Percentiles rank a stretch among this genome's conserved stretches.
phyloP scores from a whole-genome alignment of 2,329 filamentous ascomycete species.

The Aspergillus viridinutans region DNA sequence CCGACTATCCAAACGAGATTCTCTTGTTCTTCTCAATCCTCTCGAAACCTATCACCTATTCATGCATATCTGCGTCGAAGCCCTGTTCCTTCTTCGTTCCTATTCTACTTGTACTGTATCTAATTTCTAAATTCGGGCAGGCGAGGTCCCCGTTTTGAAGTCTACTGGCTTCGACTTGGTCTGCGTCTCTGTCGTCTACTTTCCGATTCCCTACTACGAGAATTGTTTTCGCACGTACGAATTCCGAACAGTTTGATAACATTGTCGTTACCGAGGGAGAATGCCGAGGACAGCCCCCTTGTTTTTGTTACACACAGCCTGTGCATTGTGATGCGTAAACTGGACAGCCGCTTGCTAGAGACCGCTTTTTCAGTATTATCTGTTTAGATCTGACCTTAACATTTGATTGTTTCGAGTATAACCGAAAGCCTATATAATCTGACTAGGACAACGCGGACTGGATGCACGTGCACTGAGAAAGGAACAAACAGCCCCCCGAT shows the following conservation, averaged over 20 bases:
- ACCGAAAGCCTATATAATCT: not conserved
- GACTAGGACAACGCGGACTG: not conserved
- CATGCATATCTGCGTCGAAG: slow-evolving; percentile 7
- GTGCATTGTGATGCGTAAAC: not conserved
- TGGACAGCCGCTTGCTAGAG: not conserved
- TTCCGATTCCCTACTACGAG: not conserved
- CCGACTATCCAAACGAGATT: slow-evolving; percentile 7
- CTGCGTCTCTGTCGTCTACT: slow-evolving; percentile 1
- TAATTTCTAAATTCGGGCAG: slow-evolving; percentile 19
- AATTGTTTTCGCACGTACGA: slow-evolving; percentile 7
- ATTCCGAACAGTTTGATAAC: not conserved
- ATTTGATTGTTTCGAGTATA: not conserved
- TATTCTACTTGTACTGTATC: slow-evolving; percentile 29
- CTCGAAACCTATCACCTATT: slow-evolving; percentile 6
- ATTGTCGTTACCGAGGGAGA: not conserved
- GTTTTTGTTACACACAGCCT: not conserved
- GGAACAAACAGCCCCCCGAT: not conserved
- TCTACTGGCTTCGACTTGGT: slow-evolving; percentile 8
- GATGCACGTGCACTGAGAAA: not conserved
- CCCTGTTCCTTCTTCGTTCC: slow-evolving; percentile 12
- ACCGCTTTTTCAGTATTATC: not conserved
- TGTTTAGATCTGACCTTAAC: not conserved
- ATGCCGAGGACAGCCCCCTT: slow-evolving; percentile 1
- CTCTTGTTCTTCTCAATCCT: slow-evolving; percentile 14
- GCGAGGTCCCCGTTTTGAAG: slow-evolving; percentile 6